phyloP scores from a whole-genome alignment of 2,329 filamentous ascomycete genomes.

The Calonectria pteridis region DNA sequence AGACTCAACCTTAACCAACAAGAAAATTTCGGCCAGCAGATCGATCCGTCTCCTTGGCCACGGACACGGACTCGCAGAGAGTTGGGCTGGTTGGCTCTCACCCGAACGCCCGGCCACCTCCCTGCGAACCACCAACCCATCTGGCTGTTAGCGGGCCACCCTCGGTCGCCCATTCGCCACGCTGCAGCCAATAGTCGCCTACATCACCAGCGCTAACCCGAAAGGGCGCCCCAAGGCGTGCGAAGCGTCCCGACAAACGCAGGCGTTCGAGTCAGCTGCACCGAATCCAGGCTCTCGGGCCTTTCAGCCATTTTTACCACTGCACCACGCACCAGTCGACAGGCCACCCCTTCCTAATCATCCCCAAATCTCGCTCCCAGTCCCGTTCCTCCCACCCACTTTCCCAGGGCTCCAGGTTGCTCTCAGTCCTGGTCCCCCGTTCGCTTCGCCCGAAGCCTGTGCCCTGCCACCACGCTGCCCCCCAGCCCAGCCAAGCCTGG shows the following conservation, averaged over 20 bases:
- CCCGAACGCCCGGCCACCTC: conserved; percentile 21
- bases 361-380: conserved; percentile 11
- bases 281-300: conserved; percentile 46
- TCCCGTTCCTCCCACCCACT: conserved; percentile 10
- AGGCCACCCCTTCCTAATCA: conserved; percentile 11
- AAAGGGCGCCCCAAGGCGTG: conserved; percentile 21
- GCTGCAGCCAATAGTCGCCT: conserved; percentile 7
- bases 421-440: conserved; percentile 5
- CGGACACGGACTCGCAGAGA: conserved; percentile 27
- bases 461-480: conserved; percentile 3
- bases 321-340: conserved; percentile 12
- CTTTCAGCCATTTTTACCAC: conserved; percentile 34
- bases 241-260: conserved; percentile 22
- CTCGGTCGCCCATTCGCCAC: conserved; percentile 27
- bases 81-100: conserved; percentile 7
- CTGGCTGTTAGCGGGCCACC: conserved; percentile 24
- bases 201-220: background rate
- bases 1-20: background rate
- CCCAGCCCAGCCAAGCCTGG: conserved; percentile 2
- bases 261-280: conserved; percentile 45
- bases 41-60: conserved; percentile 40
- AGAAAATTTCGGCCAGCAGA: conserved; percentile 5
- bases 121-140: conserved; percentile 32
- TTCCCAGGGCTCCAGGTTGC: conserved; percentile 2
- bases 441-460: conserved; percentile 11